These are phyloP conservation scores for Phytophthora pluvialis DNA, from an alignment of 352 stramenopile species.

Conservation along the genomic window DNA sequence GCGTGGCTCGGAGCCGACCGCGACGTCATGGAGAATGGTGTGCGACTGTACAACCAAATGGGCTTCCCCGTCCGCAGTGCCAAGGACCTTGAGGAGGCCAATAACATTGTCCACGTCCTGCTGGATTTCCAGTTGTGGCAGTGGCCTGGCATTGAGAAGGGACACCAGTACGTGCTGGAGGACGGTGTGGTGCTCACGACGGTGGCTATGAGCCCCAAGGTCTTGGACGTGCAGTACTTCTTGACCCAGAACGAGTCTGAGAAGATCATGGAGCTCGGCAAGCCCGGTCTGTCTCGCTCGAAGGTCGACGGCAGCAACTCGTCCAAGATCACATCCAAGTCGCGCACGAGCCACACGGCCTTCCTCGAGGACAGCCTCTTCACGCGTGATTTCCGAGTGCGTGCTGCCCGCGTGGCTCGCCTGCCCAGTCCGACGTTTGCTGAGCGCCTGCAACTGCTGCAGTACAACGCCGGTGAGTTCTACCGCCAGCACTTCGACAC, in stretches of 20 bases:
- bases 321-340: constrained; percentile 62
- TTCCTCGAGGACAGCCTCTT: constrained; percentile 68
- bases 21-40: constrained; percentile 67
- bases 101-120: constrained; percentile 74
- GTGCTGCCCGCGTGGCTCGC: constrained; percentile 60
- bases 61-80: constrained; percentile 56
- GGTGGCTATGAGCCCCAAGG: constrained; percentile 68
- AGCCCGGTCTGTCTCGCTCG: constrained; percentile 58
- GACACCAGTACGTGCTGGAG: constrained; percentile 68
- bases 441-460: constrained; percentile 75
- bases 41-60: constrained; percentile 75
- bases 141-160: constrained; percentile 79
- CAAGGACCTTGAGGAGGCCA: constrained; percentile 49
- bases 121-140: constrained; percentile 86
- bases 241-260: constrained; percentile 61
- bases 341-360: constrained; percentile 80
- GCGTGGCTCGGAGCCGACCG: constrained; percentile 67
- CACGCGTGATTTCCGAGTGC: constrained; percentile 72
- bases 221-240: constrained; percentile 79
- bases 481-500: constrained; percentile 84
- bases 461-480: constrained; percentile 78
- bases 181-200: constrained; percentile 74
- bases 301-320: constrained; percentile 72
- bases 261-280: constrained; percentile 58
- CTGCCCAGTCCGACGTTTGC: constrained; percentile 70